Evolutionary conservation across 441 rosid species (phyloP), one percentile per base, ranked within the genome.

Genomic region (Aleurites moluccanus): DNA sequence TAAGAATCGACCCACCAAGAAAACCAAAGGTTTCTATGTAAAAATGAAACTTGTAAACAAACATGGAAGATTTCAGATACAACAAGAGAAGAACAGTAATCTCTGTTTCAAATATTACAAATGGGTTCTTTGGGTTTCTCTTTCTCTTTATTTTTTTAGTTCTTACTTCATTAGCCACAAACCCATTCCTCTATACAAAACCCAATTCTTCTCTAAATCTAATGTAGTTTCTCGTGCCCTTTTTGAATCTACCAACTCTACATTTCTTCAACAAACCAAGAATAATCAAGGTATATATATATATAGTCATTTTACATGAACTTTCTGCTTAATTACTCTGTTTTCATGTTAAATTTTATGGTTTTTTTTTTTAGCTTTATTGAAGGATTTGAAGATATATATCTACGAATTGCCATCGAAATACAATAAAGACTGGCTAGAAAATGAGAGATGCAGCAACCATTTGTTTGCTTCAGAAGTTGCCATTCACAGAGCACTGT

Each of bases 381-480:
- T 88, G 79, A 87, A 84, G 72, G 90, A 88, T 68, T 79, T 91
- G 91, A 95, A 88, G 84, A 77, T 95, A 18, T 95, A 77, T 78
- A 77, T 91, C 21, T 95, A 95, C 67, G 95, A 90, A 50, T 73
- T 95, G 63, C 99, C 97, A 13, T 78, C 93, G 2, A 86, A 85
- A 78, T 95, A 81, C 85, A 95, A 93, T 84, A 79, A 63, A 44
- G 90, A 88, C 25, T 94, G 99, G 99, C 83, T 95, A 55, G 72
- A 86, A 16, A 90, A 95, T 80, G 86, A 88, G 25, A 83, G 99
- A 28, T 95, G 99, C 80, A 86, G 86, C 82, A 90, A 62, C 80
- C 99, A 92, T 66, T 81, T 95, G 81, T 95, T 95, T 52, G 99
- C 98, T 15, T 85, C 99, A 3, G 99, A 95, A 83, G 99, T 95